Conservation (phyloP, 257 asterid species). For the Mitragyna speciosa region DNA sequence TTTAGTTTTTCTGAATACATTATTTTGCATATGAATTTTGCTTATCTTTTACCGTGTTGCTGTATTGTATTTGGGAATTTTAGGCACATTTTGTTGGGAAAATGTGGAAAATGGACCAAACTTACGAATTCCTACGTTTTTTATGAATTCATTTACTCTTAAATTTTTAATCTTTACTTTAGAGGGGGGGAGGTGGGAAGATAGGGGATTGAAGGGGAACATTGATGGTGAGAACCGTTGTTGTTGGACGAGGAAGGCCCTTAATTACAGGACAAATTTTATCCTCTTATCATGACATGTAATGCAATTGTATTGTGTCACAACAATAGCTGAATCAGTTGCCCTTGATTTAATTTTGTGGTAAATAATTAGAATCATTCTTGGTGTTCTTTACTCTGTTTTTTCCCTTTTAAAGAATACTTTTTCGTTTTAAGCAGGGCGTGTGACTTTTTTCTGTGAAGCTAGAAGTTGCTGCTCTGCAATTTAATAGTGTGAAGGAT, state of each 20-base stretch:
- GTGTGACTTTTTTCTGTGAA: background rate
- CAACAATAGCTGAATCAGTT: too few relatives aligned
- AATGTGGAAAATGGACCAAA: background rate
- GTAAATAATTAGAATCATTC: background rate
- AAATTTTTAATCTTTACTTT: too few relatives aligned
- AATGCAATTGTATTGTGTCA: too few relatives aligned
- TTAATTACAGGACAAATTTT: too few relatives aligned
- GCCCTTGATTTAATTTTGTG: background rate
- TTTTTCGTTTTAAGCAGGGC: background rate
- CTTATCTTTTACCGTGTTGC: too few relatives aligned
- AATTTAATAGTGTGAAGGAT: background rate
- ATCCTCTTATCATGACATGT: too few relatives aligned
- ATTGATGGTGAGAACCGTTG: too few relatives aligned
- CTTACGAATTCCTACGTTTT: too few relatives aligned
- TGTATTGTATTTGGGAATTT: background rate
- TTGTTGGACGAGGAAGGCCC: too few relatives aligned
- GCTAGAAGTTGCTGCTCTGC: constrained; percentile 1
- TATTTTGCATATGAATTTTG: constrained; percentile 4
- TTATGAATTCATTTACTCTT: too few relatives aligned
- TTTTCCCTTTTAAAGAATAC: background rate
- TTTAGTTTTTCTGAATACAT: background rate
- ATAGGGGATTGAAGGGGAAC: too few relatives aligned
- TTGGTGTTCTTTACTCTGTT: background rate
- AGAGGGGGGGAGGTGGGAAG: too few relatives aligned
- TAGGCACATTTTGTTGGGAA: background rate